Evolutionary conservation across 23 red algal species (phyloP), one percentile per base, ranked within the genome.

Genomic region (Gracilariopsis chorda): DNA sequence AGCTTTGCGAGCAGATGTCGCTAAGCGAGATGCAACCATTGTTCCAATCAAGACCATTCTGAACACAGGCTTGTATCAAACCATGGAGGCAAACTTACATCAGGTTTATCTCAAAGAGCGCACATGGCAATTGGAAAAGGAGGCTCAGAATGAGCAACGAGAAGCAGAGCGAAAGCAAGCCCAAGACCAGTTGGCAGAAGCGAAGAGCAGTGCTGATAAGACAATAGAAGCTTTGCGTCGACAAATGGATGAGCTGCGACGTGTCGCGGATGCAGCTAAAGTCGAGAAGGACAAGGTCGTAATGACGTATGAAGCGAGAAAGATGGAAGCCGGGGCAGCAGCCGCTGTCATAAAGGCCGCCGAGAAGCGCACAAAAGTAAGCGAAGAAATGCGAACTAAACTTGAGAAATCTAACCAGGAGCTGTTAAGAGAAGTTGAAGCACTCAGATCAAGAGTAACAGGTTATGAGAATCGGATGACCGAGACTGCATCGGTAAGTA

Each of bases 261-360:
- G 91, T 13, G 77, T 85, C 56, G 91, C 91, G 25, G 91, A 94
- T 68, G 80, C 79, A 3, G 91, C 91, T 30, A 94, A 94, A 30
- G 81, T 85, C 2, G 91, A 85, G 41, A 85, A 86, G 40, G 91
- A 94, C 35, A 85, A 85, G 48, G 71, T 84, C 3, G 82, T 86
- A 24, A 85, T 94, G 80, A 94, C 91, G n/a, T 94, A 94, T 35
- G 91, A 94, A 72, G 91, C 91, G n/a, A 24, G 91, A 27, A 94
- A 94, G 44, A 85, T 87, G 91, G 91, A 94, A 46, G 91, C 91
- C 23, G 65, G 77, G 17, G 63, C 34, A 23, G 74, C 88, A 5
- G 73, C 73, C 7, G 73, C 75, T 12, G 75, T 82, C 14, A 82
- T 80, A 19, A 48, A 27, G 0, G 88, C 88, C 19, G 74, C 75